Base-by-base conservation (phyloP, 2,329 filamentous ascomycete species). In the Fusarium sp. region DNA sequence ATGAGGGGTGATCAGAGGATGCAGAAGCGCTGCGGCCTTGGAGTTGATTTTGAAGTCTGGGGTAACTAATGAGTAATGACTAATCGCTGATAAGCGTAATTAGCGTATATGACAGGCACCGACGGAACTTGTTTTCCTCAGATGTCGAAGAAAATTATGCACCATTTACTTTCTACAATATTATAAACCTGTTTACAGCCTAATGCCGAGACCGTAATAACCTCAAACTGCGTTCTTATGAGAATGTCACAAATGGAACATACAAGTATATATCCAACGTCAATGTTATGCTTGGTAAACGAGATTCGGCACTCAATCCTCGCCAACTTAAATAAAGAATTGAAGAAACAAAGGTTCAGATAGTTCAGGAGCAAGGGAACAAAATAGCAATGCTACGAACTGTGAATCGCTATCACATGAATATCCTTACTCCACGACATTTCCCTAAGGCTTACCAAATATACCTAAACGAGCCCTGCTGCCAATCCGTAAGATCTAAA, bases 371-470 rank as follows among this genome's bases (percentile, higher is more conserved):
- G n/a, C n/a, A n/a, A n/a, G n/a, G n/a, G 7, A 29, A 9, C 2
- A 11, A 0, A 14, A n/a, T 11, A 18, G 21, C 0, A 46, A 18
- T 0, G 4, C 14, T 29, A 16, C 3, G 5, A 18, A 3, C 3
- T 4, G 7, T n/a, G 10, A 1, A 12, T 16, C 14, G 6, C 10
- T 1, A 11, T 12, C 14, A 18, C 10, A 29, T 4, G 5, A 12
- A 6, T n/a, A 11, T 12, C 1, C 7, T 12, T 15, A n/a, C 2
- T 16, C 16, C 14, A 3, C n/a, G 7, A 7, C 10, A 2, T 5
- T 12, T 29, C 27, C 14, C 14, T 9, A 35, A 11, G 3, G 18
- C 9, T 37, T 14, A 54, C 33, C 49, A 54, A 14, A 54, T 16
- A 27, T 54, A 54, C 14, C 33, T 39, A 10, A 54, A 54, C 5